Evolutionary conservation across 164 flowering plant genomes (phyloP).

Genomic region (Houttuynia cordata): DNA sequence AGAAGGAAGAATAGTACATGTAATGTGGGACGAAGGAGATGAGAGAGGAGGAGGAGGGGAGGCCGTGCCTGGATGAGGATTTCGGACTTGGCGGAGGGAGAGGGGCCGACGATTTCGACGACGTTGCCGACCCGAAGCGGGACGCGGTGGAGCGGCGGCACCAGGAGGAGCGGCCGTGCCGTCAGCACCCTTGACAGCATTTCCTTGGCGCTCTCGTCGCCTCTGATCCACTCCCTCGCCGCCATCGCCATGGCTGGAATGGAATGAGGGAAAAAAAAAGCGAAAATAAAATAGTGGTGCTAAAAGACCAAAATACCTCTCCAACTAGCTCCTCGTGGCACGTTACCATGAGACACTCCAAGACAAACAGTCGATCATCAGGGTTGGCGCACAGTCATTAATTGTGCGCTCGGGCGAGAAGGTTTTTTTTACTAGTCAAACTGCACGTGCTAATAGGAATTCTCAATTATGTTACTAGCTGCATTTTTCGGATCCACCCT

Average conservation of each 20-base stretch:
- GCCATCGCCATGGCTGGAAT: conserved; percentile 33
- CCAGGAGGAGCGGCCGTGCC: conserved; percentile 37
- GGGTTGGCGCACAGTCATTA: too few relatives aligned
- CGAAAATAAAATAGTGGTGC: too few relatives aligned
- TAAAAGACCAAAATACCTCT: too few relatives aligned
- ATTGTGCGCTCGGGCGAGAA: too few relatives aligned
- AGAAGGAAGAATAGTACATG: background rate
- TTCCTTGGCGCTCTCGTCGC: conserved; percentile 55
- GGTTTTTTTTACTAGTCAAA: too few relatives aligned
- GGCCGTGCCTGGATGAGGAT: conserved; percentile 49
- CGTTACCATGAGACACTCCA: too few relatives aligned
- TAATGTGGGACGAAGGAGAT: background rate
- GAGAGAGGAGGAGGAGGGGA: background rate
- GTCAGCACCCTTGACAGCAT: conserved; percentile 41
- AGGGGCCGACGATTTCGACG: conserved; percentile 72
- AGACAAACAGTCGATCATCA: too few relatives aligned
- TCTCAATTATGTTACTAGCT: too few relatives aligned
- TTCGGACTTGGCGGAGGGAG: conserved; percentile 79
- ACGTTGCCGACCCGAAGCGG: conserved; percentile 78
- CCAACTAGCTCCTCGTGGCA: too few relatives aligned
- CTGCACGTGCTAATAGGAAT: too few relatives aligned
- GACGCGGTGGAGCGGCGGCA: conserved; percentile 62
- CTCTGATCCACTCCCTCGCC: conserved; percentile 36
- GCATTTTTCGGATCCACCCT: too few relatives aligned
- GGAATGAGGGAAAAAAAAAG: too few relatives aligned